These are phyloP conservation scores for Capsicum rhomboideum DNA, from an alignment of 257 asterid genomes.

Conservation along the genomic window DNA sequence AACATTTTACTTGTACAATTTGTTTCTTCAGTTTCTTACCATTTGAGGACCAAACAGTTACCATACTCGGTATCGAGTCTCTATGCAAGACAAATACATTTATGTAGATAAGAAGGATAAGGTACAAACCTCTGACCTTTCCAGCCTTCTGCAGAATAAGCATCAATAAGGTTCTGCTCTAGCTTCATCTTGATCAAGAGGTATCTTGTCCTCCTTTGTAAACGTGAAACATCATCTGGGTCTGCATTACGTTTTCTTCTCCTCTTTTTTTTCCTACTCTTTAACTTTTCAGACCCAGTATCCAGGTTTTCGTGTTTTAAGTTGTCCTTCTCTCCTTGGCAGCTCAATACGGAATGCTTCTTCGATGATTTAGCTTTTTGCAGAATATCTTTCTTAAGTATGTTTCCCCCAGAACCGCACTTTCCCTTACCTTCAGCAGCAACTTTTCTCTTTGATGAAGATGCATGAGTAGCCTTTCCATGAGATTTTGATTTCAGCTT, in stretches of 20 bases:
- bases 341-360: constrained; percentile 32
- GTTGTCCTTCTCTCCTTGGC: constrained; percentile 22
- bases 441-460: constrained; percentile 22
- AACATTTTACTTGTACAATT: not conserved
- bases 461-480: constrained; percentile 18
- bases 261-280: constrained; percentile 43
- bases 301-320: constrained; percentile 21
- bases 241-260: constrained; percentile 41
- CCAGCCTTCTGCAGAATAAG: constrained; percentile 97
- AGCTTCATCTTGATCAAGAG: constrained; percentile 72
- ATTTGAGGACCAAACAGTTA: not conserved
- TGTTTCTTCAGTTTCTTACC: not conserved
- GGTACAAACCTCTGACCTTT: constrained; percentile 88
- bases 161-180: constrained; percentile 97
- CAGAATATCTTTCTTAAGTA: constrained; percentile 27
- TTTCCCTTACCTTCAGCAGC: constrained; percentile 22
- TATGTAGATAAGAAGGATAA: not conserved
- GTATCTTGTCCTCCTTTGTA: constrained; percentile 87
- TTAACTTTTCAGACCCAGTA: constrained; percentile 23
- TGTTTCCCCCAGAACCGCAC: constrained; percentile 33
- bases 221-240: constrained; percentile 77
- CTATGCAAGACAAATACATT: constrained; percentile 1
- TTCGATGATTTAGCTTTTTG: constrained; percentile 38
- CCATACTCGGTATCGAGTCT: not conserved
- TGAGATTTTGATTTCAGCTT: constrained; percentile 33